A percentile compares a stretch with the other conserved stretches of the same genome.
phyloP scores from a whole-genome alignment of 148 eudicot species.

The Limonium bicolor region DNA sequence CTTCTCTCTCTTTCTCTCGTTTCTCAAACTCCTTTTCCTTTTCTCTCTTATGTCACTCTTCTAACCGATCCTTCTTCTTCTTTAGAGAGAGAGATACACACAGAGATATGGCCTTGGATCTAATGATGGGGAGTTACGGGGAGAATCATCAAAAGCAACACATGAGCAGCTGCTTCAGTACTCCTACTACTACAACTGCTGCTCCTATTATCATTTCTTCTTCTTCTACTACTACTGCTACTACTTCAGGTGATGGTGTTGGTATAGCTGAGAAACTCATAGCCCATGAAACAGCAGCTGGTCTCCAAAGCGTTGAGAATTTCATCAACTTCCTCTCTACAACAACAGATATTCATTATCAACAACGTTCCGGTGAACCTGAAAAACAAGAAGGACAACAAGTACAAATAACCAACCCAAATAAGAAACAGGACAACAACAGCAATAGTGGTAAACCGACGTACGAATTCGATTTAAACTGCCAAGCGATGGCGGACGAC shows the following conservation, averaged over 20 bases:
- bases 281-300: constrained; percentile 58
- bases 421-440: background rate
- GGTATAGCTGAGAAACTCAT: constrained; percentile 19
- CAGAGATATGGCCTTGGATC: constrained; percentile 53
- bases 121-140: constrained; percentile 27
- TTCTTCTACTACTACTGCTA: background rate
- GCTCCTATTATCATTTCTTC: no score
- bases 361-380: no score
- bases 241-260: background rate
- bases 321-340: constrained; percentile 43
- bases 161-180: no score
- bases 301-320: constrained; percentile 59
- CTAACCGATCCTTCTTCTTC: background rate
- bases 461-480: constrained; percentile 21
- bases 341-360: no score
- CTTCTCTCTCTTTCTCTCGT: background rate
- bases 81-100: background rate
- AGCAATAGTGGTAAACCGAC: background rate
- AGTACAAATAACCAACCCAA: background rate
- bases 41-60: background rate
- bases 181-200: no score
- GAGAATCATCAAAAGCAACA: constrained; percentile 13
- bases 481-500: constrained; percentile 36
- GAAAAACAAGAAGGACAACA: background rate
- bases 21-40: background rate